A percentile compares a stretch with the other conserved stretches of the same genome.
phyloP scores from a whole-genome alignment of 148 eudicot species.

The Chenopodium suecicum region DNA sequence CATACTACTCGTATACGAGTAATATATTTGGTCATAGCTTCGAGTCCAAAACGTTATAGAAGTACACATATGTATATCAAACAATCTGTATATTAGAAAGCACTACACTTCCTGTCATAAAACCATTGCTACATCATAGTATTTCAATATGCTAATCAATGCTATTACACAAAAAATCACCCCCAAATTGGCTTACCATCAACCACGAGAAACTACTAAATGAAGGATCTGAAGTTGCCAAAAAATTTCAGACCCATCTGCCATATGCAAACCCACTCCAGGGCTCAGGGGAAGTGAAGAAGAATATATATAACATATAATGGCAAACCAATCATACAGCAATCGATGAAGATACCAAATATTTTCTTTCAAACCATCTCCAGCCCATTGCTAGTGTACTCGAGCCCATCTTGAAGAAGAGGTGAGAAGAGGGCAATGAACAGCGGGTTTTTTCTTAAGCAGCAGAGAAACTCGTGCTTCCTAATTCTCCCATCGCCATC shows the following conservation, averaged over 20 bases:
- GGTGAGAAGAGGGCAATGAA: conserved; percentile 32
- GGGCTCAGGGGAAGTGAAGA: not conserved
- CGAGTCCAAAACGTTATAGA: not conserved
- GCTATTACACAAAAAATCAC: conserved; percentile 7
- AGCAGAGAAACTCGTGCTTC: conserved; percentile 26
- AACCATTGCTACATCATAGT: not conserved
- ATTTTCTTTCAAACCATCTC: conserved; percentile 26
- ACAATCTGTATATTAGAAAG: not conserved
- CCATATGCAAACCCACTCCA: conserved; percentile 9
- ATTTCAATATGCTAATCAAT: conserved; percentile 12
- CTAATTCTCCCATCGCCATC: conserved; percentile 30
- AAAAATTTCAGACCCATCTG: conserved; percentile 22
- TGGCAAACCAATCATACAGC: conserved; percentile 8
- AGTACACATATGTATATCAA: not conserved
- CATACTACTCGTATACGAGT: not conserved
- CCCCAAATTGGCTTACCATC: conserved; percentile 14
- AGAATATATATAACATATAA: not conserved
- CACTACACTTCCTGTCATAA: not conserved
- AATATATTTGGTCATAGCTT: not conserved
- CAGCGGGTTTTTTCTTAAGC: conserved; percentile 31
- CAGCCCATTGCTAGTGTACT: conserved; percentile 15
- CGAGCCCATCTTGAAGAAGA: conserved; percentile 27
- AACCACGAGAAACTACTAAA: conserved; percentile 21
- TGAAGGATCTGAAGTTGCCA: conserved; percentile 18
- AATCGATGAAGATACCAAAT: not conserved